A percentile compares a stretch with the other conserved stretches of the same genome.
Conservation (phyloP, 306 rosid genomes). For the Cicer judaicum region DNA sequence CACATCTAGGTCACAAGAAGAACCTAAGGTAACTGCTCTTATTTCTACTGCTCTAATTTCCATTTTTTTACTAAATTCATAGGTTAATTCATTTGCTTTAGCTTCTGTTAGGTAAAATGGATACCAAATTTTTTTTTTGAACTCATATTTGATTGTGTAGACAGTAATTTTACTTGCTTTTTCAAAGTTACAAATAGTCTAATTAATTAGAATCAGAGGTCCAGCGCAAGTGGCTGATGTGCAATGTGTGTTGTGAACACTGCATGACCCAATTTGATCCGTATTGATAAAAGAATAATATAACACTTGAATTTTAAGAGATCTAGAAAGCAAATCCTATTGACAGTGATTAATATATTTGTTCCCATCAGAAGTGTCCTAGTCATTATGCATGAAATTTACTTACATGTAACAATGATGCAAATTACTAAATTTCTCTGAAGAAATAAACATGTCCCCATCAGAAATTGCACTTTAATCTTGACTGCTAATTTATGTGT, state of each 20-base stretch:
- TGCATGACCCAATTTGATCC: not conserved
- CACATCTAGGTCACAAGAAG: slow-evolving; percentile 40
- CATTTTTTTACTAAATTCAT: not conserved
- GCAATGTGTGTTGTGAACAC: not conserved
- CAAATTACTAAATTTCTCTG: not conserved
- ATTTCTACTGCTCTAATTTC: not conserved
- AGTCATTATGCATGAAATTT: not conserved
- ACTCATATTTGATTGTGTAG: not conserved
- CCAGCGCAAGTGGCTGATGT: not conserved
- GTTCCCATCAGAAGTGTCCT: not conserved
- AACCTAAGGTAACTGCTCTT: slow-evolving; percentile 42
- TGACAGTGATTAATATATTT: not conserved
- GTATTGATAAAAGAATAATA: not conserved
- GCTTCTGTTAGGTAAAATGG: not conserved
- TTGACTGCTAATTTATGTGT: not conserved
- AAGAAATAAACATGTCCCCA: not conserved
- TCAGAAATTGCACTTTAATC: not conserved
- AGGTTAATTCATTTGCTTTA: not conserved
- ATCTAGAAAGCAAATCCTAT: slow-evolving; percentile 18
- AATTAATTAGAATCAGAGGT: not conserved
- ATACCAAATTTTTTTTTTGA: not conserved
- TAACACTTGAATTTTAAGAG: not conserved
- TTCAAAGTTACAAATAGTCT: too few species aligned
- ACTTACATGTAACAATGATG: slow-evolving; percentile 19
- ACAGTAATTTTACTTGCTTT: not conserved